A percentile compares a stretch with the other conserved stretches of the same genome.
These are phyloP conservation scores for Colletotrichum liaoningense DNA, from an alignment of 2,329 filamentous ascomycete species.

Conservation along the genomic window DNA sequence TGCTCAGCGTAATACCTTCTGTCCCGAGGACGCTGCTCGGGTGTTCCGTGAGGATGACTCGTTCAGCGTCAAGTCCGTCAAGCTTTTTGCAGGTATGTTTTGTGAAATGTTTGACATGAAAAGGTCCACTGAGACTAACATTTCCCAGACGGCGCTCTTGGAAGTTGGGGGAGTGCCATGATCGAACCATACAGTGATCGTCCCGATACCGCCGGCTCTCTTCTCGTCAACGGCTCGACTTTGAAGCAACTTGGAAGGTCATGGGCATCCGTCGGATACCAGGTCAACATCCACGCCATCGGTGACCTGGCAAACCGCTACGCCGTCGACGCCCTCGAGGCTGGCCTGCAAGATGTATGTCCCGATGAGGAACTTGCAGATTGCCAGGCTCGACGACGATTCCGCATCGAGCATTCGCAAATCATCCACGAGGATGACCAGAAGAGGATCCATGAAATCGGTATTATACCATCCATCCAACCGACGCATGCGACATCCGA, in stretches of 20 bases:
- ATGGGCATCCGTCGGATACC: conserved; percentile 72
- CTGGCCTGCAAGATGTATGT: conserved; percentile 66
- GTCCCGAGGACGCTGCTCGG: conserved; percentile 60
- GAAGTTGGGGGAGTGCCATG: conserved; percentile 78
- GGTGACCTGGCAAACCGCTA: conserved; percentile 76
- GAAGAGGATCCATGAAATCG: conserved; percentile 65
- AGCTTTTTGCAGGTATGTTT: conserved; percentile 72
- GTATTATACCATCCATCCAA: conserved; percentile 76
- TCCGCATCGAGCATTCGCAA: conserved; percentile 78
- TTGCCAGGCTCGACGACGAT: conserved; percentile 67
- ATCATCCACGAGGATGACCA: conserved; percentile 77
- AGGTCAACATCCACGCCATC: conserved; percentile 80
- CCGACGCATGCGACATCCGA: conserved; percentile 80
- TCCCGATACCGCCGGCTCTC: conserved; percentile 69
- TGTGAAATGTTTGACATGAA: no score
- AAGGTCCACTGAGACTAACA: conserved; percentile 25
- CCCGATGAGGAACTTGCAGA: conserved; percentile 52
- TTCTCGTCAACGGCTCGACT: conserved; percentile 73
- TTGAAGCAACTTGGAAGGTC: conserved; percentile 63
- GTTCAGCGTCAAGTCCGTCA: conserved; percentile 71
- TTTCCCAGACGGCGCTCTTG: conserved; percentile 71
- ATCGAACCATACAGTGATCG: conserved; percentile 77
- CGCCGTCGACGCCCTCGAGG: conserved; percentile 71
- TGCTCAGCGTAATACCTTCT: conserved; percentile 71
- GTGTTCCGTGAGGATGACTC: conserved; percentile 60